Evolutionary conservation across 345 rosid genomes (phyloP).

Genomic region (Firmiana major): DNA sequence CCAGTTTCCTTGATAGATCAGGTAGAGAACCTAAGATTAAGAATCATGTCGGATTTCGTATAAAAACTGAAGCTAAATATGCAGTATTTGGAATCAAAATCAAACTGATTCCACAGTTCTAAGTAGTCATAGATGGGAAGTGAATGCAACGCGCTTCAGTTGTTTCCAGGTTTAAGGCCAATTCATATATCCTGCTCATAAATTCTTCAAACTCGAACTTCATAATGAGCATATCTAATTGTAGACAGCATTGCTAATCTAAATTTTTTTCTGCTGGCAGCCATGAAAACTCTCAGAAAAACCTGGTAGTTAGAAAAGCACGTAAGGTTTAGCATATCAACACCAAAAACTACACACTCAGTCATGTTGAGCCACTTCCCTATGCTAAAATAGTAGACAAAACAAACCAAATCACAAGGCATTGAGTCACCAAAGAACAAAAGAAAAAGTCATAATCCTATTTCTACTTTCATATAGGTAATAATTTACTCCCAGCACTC

Average conservation of each 20-base stretch:
- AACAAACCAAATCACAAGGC: conserved; percentile 27
- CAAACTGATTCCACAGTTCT: not conserved
- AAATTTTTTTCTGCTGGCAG: not conserved
- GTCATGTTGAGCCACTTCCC: conserved; percentile 17
- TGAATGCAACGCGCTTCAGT: not conserved
- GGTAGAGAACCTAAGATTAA: not conserved
- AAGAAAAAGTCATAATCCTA: not conserved
- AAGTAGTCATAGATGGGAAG: no score
- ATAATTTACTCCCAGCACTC: conserved; percentile 12
- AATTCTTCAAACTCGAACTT: not conserved
- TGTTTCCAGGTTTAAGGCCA: not conserved
- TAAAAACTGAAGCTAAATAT: not conserved
- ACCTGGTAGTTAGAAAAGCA: not conserved
- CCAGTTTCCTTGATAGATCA: not conserved
- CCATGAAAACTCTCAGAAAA: not conserved
- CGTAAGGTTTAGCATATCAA: not conserved
- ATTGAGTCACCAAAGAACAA: not conserved
- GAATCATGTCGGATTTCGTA: no score
- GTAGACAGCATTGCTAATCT: not conserved
- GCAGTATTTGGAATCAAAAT: not conserved
- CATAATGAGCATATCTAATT: not conserved
- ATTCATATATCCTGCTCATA: not conserved
- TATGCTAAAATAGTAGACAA: conserved; percentile 13
- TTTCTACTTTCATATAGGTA: conserved; percentile 19
- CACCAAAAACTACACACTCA: conserved; percentile 16